Evolutionary conservation across 225 moss, liverwort and hornwort genomes (phyloP).

Genomic region (Pleurozium schreberi): DNA sequence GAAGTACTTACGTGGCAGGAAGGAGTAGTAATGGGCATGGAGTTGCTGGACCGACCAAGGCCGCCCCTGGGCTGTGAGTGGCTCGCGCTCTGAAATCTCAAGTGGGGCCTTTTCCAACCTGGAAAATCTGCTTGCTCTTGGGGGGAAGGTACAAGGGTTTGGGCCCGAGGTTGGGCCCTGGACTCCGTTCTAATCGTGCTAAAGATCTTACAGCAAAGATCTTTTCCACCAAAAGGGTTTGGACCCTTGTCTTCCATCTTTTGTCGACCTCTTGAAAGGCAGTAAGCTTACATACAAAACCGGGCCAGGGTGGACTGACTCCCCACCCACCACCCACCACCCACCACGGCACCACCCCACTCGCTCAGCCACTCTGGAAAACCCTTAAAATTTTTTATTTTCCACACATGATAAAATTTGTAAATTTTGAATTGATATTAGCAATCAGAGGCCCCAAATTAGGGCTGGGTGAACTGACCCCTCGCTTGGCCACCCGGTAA

Average conservation of each 20-base stretch:
- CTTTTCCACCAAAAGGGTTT: background rate
- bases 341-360: no score
- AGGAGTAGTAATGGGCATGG: background rate
- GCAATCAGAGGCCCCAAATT: no score
- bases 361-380: no score
- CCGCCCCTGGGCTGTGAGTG: slow-evolving; percentile 16
- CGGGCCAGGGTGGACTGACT: no score
- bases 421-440: no score
- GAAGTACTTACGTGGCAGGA: background rate
- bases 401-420: no score
- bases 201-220: background rate
- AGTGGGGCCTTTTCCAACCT: background rate
- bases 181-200: background rate
- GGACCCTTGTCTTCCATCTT: background rate
- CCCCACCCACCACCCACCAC: no score
- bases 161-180: no score
- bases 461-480: no score
- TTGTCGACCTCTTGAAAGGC: background rate
- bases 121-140: background rate
- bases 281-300: no score
- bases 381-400: no score
- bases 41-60: background rate
- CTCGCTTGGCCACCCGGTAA: no score
- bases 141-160: background rate
- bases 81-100: background rate